Base-by-base conservation (phyloP, 1,284 basidiomycete species). In the Ustilago trichophora region DNA sequence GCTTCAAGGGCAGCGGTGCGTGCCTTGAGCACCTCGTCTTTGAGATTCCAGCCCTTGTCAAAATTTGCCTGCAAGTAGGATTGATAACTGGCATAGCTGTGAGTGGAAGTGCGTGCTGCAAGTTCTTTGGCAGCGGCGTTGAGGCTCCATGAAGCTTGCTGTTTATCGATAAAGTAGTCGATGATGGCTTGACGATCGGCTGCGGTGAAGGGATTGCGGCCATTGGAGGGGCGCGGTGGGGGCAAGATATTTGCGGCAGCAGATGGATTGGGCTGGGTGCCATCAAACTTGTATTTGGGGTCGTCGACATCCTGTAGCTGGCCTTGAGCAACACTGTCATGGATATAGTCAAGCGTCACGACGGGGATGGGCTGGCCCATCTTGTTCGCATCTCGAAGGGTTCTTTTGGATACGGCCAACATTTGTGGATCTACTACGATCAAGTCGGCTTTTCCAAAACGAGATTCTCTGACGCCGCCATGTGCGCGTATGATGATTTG, bases 21-120 rank as follows among this genome's bases (percentile, higher is more conserved):
- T n/a, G 60, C 49, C n/a, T 22, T 4, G 6, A 36, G 34, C 22
- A 70, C 37, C 13, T 44, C 16, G 24, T 57, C 9, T 22, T 41
- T 54, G 38, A 70, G 57, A 18, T 65, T 65, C 67, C 52, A 60
- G 19, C 52, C 52, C 38, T 37, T 57, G 8, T 59, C 57, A 29
- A 72, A 56, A 40, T 74, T 74, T 34, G 40, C 34, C 25, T 69
- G 68, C 5, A 74, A 45, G 41, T 63, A 72, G 21, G 69, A 46
- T 29, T 71, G 72, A 31, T 58, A 73, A 55, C 72, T 73, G 12
- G 34, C n/a, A 11, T 52, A 40, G n/a, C 62, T 55, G 40, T 76
- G 74, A 11, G 50, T 38, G 7, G 68, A 66, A 6, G 54, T 40
- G 33, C 19, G 34, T 6, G 36, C 32, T 13, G 68, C 59, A 6